These are phyloP conservation scores for Hericium rajendrae DNA, from an alignment of 768 basidiomycete genomes.

Conservation along the genomic window DNA sequence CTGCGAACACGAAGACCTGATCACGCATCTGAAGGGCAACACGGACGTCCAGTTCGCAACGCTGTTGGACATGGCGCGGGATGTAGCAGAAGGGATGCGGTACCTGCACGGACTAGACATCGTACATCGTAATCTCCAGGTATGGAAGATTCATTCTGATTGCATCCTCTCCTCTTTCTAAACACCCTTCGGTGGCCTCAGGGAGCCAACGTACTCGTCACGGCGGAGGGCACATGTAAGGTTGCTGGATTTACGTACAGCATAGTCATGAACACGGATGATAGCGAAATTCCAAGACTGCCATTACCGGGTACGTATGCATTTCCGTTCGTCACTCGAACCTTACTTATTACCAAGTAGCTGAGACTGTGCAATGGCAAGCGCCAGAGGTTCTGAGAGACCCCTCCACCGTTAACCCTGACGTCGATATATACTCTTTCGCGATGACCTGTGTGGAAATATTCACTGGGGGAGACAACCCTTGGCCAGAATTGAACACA, in stretches of 20 bases:
- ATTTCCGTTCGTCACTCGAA: too few relatives aligned
- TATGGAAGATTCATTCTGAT: not conserved
- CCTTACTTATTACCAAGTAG: too few relatives aligned
- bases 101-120: not conserved
- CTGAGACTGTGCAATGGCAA: not conserved
- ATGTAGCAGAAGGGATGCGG: not conserved
- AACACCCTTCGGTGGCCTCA: not conserved
- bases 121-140: not conserved
- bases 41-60: not conserved
- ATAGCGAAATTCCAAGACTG: not conserved
- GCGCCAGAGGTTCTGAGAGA: not conserved
- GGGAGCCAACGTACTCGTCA: not conserved
- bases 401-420: not conserved
- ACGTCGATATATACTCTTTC: not conserved
- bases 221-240: not conserved
- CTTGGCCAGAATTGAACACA: too few relatives aligned
- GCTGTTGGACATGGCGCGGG: not conserved
- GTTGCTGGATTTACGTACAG: not conserved
- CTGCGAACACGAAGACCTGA: not conserved
- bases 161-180: too few relatives aligned
- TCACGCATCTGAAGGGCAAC: not conserved
- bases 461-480: not conserved
- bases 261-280: not conserved
- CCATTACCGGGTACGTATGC: too few relatives aligned
- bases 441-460: not conserved